Percentiles rank a stretch among this genome's conserved stretches.
Conservation (phyloP, 306 rosid genomes). For the Vachellia pachyceras region DNA sequence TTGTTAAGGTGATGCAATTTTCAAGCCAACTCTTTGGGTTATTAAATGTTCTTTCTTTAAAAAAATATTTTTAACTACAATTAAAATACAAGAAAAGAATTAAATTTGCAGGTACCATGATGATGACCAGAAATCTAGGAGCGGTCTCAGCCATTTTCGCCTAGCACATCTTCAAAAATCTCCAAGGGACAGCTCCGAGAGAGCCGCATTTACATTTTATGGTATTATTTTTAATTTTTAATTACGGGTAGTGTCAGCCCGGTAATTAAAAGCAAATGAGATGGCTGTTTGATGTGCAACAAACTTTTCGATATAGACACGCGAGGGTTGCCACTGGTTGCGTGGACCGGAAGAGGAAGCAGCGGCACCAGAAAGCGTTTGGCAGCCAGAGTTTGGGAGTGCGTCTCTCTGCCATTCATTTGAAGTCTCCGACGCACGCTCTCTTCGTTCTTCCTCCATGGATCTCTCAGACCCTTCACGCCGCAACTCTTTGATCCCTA, state of each 20-base stretch:
- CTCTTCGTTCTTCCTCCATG: slow-evolving; percentile 40
- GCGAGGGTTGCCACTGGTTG: slow-evolving; percentile 18
- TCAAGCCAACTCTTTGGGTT: background rate
- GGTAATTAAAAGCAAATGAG: background rate
- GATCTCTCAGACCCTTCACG: slow-evolving; percentile 52
- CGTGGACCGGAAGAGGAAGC: background rate
- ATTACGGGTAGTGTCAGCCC: background rate
- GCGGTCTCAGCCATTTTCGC: background rate
- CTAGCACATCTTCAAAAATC: background rate
- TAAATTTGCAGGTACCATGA: no score
- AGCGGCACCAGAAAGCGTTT: slow-evolving; percentile 6
- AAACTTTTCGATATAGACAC: background rate
- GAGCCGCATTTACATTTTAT: background rate
- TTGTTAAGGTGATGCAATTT: background rate
- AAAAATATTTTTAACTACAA: no score
- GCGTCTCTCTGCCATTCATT: slow-evolving; percentile 27
- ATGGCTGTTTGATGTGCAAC: background rate
- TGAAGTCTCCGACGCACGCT: slow-evolving; percentile 1
- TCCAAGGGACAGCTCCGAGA: background rate
- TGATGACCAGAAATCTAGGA: no score
- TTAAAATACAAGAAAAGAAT: no score
- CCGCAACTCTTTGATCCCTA: slow-evolving; percentile 64
- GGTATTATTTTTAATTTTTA: no score
- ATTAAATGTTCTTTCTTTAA: no score
- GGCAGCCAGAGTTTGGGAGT: slow-evolving; percentile 44